Conservation (phyloP, 2,329 filamentous ascomycete genomes). For the Xylariaceae sp. region DNA sequence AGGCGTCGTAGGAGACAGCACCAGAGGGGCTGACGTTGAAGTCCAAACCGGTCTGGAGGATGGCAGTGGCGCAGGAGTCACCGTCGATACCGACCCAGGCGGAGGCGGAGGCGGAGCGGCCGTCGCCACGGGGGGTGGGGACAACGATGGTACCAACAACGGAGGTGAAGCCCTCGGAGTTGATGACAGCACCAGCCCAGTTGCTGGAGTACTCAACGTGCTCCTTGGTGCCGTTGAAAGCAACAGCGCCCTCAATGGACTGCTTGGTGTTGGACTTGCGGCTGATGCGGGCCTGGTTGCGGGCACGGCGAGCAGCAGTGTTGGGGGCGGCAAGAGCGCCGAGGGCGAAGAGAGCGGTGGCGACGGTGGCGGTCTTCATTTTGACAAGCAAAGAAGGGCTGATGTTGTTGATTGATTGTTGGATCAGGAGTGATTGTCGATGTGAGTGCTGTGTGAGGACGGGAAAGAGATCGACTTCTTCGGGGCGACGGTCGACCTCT, state of each 20-base stretch:
- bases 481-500: constrained; percentile 1
- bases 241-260: constrained; percentile 29
- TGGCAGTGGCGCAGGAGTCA: constrained; percentile 49
- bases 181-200: constrained; percentile 56
- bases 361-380: constrained; percentile 46
- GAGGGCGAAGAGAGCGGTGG: constrained; percentile 37
- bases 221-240: constrained; percentile 31
- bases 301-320: constrained; percentile 36
- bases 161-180: constrained; percentile 43
- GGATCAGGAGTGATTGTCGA: constrained; percentile 2
- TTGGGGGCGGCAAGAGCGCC: constrained; percentile 43
- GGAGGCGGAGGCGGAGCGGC: constrained; percentile 17
- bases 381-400: constrained; percentile 23
- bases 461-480: constrained; percentile 7
- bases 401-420: neutral
- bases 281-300: constrained; percentile 25
- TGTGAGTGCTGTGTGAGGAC: constrained; percentile 6
- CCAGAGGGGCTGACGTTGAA: constrained; percentile 42
- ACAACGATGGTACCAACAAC: constrained; percentile 51
- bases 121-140: constrained; percentile 40
- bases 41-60: constrained; percentile 54
- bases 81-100: constrained; percentile 58
- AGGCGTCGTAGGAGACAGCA: constrained; percentile 45
- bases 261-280: constrained; percentile 24
- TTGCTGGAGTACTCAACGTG: constrained; percentile 49